Evolutionary conservation across 495 filamentous ascomycete species (phyloP), one percentile per base, ranked within the genome.

Genomic region (Tuber aestivum): DNA sequence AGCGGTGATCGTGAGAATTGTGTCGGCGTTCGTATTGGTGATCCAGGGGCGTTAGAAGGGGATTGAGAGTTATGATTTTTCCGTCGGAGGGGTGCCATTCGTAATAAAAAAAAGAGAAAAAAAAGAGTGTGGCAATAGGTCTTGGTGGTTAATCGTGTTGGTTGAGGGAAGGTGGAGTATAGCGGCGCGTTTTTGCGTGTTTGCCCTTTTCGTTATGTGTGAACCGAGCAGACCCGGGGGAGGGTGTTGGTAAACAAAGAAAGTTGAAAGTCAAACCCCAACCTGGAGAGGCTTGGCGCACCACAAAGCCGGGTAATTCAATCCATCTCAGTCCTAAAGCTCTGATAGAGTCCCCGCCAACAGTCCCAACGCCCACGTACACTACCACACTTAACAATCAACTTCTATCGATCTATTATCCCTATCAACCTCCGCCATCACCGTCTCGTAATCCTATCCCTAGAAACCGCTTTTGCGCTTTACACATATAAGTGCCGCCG

Each of bases 21-120:
- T 45, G 70, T 75, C 45, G 78, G 73, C 38, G 74, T 77, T 27
- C 40, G 78, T 45, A 69, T 41, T 72, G 72, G 48, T 1, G 79
- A 69, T 18, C 48, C 42, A 35, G 27, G 74, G 40, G 76, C 40
- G 56, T 74, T 69, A 20, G 79, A 74, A 42, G 50, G 81, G 9
- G 85, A 85, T 42, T 87, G 85, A 12, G 90, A 91, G 83, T 90
- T 91, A 82, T 88, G 89, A 83, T 91, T 92, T 80, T 83, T 86
- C 45, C 87, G 83, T 72, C 86, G 83, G 69, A 83, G 75, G 35
- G 89, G 84, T 80, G 89, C 84, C 91, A 92, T 92, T 79, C 74
- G 80, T 75, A 7, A 40, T n/a, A n/a, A n/a, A 44, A 16, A 44
- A 44, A 44, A 16, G 18, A 0, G 14, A 16, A 1, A 45, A 41